Evolutionary conservation across 768 basidiomycete species (phyloP).

Genomic region (Imleria badia): DNA sequence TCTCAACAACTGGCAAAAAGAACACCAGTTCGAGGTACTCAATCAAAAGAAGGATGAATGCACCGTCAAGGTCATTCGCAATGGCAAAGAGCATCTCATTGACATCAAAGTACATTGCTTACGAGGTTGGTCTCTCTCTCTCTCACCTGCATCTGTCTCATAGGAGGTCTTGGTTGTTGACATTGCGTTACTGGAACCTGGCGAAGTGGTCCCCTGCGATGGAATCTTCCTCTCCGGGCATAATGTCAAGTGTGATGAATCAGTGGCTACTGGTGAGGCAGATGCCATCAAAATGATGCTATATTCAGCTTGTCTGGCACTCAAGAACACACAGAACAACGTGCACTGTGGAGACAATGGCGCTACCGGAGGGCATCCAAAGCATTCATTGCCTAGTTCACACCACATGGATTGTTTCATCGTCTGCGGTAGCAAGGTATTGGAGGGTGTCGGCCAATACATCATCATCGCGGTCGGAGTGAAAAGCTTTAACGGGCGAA

Average conservation of each 20-base stretch:
- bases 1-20: constrained; percentile 98
- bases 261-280: constrained; percentile 93
- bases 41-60: constrained; percentile 97
- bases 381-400: constrained; percentile 7
- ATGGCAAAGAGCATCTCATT: constrained; percentile 66
- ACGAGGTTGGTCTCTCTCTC: not conserved
- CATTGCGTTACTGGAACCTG: constrained; percentile 87
- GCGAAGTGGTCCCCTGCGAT: constrained; percentile 95
- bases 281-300: constrained; percentile 89
- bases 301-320: constrained; percentile 69
- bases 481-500: constrained; percentile 92
- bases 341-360: constrained; percentile 20
- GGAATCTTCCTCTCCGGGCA: constrained; percentile 92
- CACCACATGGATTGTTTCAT: constrained; percentile 89
- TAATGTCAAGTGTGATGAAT: constrained; percentile 94
- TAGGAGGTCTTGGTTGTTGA: constrained; percentile 95
- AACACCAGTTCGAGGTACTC: constrained; percentile 88
- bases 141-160: constrained; percentile 20
- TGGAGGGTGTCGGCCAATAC: constrained; percentile 93
- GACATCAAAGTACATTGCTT: constrained; percentile 66
- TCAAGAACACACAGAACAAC: constrained; percentile 37
- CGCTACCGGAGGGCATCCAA: constrained; percentile 23
- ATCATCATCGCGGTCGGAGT: constrained; percentile 91
- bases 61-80: constrained; percentile 78
- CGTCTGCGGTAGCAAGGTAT: constrained; percentile 86